Conservation (phyloP, 1,139 yeast genomes). For the Blastobotrys serpentis region DNA sequence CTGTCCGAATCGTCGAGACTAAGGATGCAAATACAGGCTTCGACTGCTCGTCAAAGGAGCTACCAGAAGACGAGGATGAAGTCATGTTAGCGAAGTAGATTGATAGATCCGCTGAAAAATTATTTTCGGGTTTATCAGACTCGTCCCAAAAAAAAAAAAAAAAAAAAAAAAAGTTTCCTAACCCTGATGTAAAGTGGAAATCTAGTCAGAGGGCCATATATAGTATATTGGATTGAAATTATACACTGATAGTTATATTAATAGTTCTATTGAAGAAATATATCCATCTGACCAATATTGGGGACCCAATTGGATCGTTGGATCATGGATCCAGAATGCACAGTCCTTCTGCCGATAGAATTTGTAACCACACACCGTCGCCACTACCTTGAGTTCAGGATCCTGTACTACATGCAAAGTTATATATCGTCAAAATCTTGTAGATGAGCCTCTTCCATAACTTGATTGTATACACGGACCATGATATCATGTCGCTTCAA, state of each 20-base stretch:
- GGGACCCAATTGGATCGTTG: too few relatives aligned
- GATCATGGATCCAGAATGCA: too few relatives aligned
- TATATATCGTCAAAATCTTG: conserved; percentile 8
- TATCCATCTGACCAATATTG: too few relatives aligned
- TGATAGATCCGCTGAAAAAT: neutral
- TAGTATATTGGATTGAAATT: too few relatives aligned
- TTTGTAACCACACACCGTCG: too few relatives aligned
- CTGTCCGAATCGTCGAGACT: conserved; percentile 56
- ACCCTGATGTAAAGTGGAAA: too few relatives aligned
- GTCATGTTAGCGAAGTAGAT: neutral
- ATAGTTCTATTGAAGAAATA: too few relatives aligned
- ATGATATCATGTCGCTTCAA: conserved; percentile 31
- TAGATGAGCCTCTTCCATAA: conserved; percentile 22
- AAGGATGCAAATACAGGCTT: conserved; percentile 28
- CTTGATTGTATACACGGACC: conserved; percentile 27
- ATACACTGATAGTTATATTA: too few relatives aligned
- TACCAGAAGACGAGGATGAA: neutral
- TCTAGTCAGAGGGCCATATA: too few relatives aligned
- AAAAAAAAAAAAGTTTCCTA: neutral
- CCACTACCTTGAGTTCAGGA: too few relatives aligned
- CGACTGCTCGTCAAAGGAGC: conserved; percentile 23
- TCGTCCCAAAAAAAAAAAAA: neutral
- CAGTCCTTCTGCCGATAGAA: too few relatives aligned
- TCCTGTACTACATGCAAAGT: too few relatives aligned
- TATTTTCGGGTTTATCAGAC: conserved; percentile 4